Evolutionary conservation across 202 grass and related monocot species (phyloP), one percentile per base, ranked within the genome.

Genomic region (Digitaria exilis): DNA sequence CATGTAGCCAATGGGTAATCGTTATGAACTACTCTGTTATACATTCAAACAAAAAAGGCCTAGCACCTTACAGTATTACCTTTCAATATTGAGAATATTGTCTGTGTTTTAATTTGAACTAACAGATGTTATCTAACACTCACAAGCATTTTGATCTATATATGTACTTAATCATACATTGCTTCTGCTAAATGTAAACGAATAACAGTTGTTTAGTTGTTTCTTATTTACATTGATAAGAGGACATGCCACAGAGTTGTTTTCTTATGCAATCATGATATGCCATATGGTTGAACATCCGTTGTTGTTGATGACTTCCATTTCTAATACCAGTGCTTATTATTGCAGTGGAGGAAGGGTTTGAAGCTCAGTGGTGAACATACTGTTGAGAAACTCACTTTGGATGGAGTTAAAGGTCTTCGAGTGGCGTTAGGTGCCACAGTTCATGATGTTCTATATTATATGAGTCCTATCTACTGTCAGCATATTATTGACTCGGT

Each of bases 401-500:
- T 98, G 83, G 90, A 98, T 90, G 96, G 96, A 45, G 96, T 98
- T 71, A 88, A 91, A 86, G 96, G 96, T 76, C 87, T 98, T 39
- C 90, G 96, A 45, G 87, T 95, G 28, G 88, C 96, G 8, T 82
- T 95, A 82, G 87, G 96, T 65, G 92, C 92, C 54, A 98, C 96
- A 12, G 96, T 98, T 83, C 96, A 98, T 81, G 96, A 98, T 85
- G 96, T 98, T 90, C 84, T 98, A 64, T 95, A 98, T 90, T 98
- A 98, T 71, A 98, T 98, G 93, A 98, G 96, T 61, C 96, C 96
- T 82, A 95, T 98, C 71, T 98, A 98, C 65, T 98, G 92, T 86
- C 96, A 98, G 64, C 84, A 95, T 72, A 98, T 98, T 77, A 98
- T 98, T 28, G 87, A 98, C 58, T 98, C 96, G 91, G 96, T 98